Base-by-base conservation (phyloP, 1,139 yeast genomes). In the Sugiyamaella japonica region DNA sequence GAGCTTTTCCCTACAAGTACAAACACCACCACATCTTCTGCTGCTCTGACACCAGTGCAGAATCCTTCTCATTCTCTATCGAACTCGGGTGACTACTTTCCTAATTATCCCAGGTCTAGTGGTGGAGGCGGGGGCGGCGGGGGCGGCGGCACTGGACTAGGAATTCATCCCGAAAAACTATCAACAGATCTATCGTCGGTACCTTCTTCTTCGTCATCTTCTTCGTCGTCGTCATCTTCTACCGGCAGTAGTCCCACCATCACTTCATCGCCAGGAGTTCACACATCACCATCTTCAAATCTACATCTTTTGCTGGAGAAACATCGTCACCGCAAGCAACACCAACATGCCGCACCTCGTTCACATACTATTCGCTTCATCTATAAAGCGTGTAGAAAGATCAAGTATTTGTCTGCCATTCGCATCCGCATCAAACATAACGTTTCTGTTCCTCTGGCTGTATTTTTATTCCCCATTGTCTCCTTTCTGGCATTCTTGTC, bases 401-500 rank as follows among this genome's bases (percentile, higher is more conserved):
- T 50, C 25, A 36, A 45, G 13, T 41, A 43, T 29, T 36, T 52
- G 34, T 16, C 39, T 23, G 42, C 50, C 32, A 51, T 56, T 16
- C 48, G 61, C 36, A 55, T 58, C 17, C 53, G 59, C 37, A 54
- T 58, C 12, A 41, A 53, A 17, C 51, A 52, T 42, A 54, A 51
- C 9, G 50, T 56, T 50, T 56, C 59, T 44, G 51, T 55, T n/a
- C 59, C 61, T n/a, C 28, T 58, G 29, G 39, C 50, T 23, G 53
- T 55, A 46, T 45, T 56, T 23, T 20, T 46, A n/a, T 15, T 46
- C 8, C 45, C 45, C 20, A 38, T 48, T n/a, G 2, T 48, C 9
- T 48, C 45, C 7, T 8, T 48, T 9, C 16, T 48, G 17, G 32
- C 38, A 20, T 38, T 48, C 12, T 28, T 48, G 17, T 28, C 39